A percentile compares a stretch with the other conserved stretches of the same genome.
These are phyloP conservation scores for Colletotrichum liaoningense DNA, from an alignment of 2,329 filamentous ascomycete genomes.

Conservation along the genomic window DNA sequence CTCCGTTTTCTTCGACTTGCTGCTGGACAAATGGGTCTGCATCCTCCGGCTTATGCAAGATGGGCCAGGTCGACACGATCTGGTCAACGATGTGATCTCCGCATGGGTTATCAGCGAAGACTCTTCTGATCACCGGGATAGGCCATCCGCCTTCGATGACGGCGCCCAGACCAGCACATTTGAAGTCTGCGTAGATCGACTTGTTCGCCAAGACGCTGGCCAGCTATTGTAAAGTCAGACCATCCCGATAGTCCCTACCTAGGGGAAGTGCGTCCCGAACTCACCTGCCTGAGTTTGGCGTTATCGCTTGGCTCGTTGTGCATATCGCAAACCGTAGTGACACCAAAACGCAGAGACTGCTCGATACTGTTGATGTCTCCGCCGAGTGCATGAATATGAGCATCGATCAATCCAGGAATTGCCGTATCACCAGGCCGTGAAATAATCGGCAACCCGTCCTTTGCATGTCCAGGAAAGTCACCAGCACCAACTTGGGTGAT, in stretches of 20 bases:
- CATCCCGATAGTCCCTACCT: background rate
- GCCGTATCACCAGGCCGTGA: conserved; percentile 58
- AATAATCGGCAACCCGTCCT: conserved; percentile 40
- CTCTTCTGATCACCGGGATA: conserved; percentile 37
- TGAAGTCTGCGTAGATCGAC: conserved; percentile 56
- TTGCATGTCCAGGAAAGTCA: background rate
- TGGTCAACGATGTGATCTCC: conserved; percentile 11
- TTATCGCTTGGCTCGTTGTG: conserved; percentile 51
- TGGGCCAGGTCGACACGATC: conserved; percentile 56
- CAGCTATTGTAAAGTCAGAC: background rate
- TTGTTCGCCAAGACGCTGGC: background rate
- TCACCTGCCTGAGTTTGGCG: conserved; percentile 39
- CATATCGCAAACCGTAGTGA: conserved; percentile 64
- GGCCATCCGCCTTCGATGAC: conserved; percentile 66
- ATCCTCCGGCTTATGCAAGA: conserved; percentile 47
- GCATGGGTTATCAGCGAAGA: background rate
- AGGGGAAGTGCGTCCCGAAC: background rate
- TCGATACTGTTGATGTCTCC: conserved; percentile 47
- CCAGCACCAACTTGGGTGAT: background rate
- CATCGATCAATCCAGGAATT: conserved; percentile 62
- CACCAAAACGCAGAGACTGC: conserved; percentile 59
- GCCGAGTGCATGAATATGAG: conserved; percentile 58
- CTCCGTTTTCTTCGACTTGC: conserved; percentile 45
- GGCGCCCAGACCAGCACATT: conserved; percentile 58
- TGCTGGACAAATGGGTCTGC: conserved; percentile 55